These are phyloP conservation scores for Colletotrichum siamense DNA, from an alignment of 2,329 filamentous ascomycete species.

Conservation along the genomic window DNA sequence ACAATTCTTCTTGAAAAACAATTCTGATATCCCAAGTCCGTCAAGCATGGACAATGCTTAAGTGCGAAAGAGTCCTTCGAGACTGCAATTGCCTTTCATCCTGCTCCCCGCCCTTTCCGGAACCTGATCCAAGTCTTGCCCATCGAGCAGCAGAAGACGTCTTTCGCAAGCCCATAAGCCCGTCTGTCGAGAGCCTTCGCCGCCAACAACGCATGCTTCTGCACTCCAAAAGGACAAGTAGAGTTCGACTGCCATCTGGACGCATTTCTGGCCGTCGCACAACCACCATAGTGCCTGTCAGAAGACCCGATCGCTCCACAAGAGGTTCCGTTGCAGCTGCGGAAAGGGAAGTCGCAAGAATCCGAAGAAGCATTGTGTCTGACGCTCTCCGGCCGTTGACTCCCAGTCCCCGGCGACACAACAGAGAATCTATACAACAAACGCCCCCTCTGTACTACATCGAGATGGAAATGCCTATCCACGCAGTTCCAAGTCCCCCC, in stretches of 20 bases:
- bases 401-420: not conserved
- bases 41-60: conserved; percentile 48
- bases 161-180: conserved; percentile 34
- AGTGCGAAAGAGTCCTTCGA: conserved; percentile 44
- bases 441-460: conserved; percentile 1
- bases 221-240: conserved; percentile 36
- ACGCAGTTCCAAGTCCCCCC: not conserved
- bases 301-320: not conserved
- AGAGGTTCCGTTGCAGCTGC: not conserved
- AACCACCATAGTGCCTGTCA: not conserved
- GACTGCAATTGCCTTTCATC: conserved; percentile 17
- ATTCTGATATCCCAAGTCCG: conserved; percentile 9
- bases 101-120: conserved; percentile 6
- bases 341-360: not conserved
- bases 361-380: not conserved
- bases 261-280: not conserved
- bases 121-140: conserved; percentile 24
- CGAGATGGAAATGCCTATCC: not conserved
- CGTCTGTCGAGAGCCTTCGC: conserved; percentile 33
- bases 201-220: conserved; percentile 41
- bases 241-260: conserved; percentile 35
- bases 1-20: conserved; percentile 31
- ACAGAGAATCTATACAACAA: not conserved
- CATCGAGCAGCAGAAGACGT: conserved; percentile 35
- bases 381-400: conserved; percentile 5